phyloP scores from a whole-genome alignment of 768 basidiomycete genomes.

The Pulveroboletus sp. region DNA sequence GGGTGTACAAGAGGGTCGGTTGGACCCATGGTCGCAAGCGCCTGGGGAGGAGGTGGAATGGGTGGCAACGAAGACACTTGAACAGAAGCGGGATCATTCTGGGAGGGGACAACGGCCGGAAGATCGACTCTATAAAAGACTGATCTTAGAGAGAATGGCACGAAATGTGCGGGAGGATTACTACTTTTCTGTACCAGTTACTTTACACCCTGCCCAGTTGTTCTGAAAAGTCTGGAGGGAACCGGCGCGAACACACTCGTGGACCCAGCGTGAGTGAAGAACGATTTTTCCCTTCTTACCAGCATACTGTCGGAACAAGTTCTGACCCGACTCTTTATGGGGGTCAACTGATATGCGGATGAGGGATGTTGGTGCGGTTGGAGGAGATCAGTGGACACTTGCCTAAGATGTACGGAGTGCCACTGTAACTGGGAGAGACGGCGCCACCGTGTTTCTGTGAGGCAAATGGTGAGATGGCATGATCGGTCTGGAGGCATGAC shows the following conservation, averaged over 20 bases:
- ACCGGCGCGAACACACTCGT: slow-evolving; percentile 66
- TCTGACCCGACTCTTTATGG: slow-evolving; percentile 73
- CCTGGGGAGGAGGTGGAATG: slow-evolving; percentile 26
- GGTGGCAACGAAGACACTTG: slow-evolving; percentile 24
- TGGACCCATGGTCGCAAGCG: slow-evolving; percentile 27
- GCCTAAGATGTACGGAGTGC: slow-evolving; percentile 79
- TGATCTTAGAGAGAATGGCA: slow-evolving; percentile 1
- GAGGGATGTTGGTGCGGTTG: neutral
- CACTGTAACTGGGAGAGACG: slow-evolving; percentile 71
- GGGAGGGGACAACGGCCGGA: slow-evolving; percentile 15
- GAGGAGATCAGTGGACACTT: slow-evolving; percentile 22
- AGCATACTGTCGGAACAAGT: slow-evolving; percentile 72
- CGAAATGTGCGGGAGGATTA: slow-evolving; percentile 13
- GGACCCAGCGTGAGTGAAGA: slow-evolving; percentile 68
- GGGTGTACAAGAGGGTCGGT: slow-evolving; percentile 28
- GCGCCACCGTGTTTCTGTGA: slow-evolving; percentile 72
- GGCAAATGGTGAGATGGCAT: neutral
- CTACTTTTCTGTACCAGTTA: slow-evolving; percentile 70
- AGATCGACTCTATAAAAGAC: slow-evolving; percentile 22
- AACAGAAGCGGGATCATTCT: slow-evolving; percentile 24
- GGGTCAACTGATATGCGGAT: slow-evolving; percentile 57
- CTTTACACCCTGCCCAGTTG: slow-evolving; percentile 79
- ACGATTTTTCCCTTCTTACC: slow-evolving; percentile 79
- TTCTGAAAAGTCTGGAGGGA: slow-evolving; percentile 69
- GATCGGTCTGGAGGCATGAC: slow-evolving; percentile 5